Conservation (phyloP, 768 basidiomycete genomes). For the Lentinula edodes region DNA sequence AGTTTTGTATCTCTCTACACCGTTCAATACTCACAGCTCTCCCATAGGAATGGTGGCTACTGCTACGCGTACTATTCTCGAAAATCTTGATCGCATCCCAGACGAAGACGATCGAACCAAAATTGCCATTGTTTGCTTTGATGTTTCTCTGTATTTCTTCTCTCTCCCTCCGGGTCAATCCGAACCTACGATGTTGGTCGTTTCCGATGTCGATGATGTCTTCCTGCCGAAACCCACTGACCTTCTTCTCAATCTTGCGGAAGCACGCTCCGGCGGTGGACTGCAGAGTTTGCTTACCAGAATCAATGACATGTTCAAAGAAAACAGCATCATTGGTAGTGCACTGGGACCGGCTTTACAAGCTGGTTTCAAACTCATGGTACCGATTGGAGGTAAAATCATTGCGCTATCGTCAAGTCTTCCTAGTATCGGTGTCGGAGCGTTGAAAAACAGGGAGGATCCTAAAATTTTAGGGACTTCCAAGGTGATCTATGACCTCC, state of each 20-base stretch:
- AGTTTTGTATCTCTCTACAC: conserved; percentile 12
- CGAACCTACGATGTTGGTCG: conserved; percentile 93
- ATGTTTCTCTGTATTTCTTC: conserved; percentile 94
- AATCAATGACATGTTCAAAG: conserved; percentile 96
- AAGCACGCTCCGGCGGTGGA: conserved; percentile 55
- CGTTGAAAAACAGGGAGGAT: conserved; percentile 95
- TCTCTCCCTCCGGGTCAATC: conserved; percentile 64
- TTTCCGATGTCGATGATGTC: conserved; percentile 94
- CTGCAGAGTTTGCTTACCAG: conserved; percentile 78
- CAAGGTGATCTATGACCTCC: conserved; percentile 35
- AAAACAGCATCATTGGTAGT: conserved; percentile 89
- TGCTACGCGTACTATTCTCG: conserved; percentile 92
- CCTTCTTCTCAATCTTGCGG: conserved; percentile 90
- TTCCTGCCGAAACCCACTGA: conserved; percentile 97
- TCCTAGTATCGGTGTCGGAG: conserved; percentile 84
- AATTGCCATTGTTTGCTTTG: conserved; percentile 88
- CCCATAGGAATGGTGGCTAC: conserved; percentile 91
- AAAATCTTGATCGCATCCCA: conserved; percentile 91
- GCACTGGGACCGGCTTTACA: conserved; percentile 93
- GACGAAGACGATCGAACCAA: conserved; percentile 93
- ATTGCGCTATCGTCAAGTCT: conserved; percentile 80
- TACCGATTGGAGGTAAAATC: conserved; percentile 89
- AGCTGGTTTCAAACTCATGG: conserved; percentile 94
- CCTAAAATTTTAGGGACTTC: conserved; percentile 92
- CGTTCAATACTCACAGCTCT: neutral